phyloP scores from a whole-genome alignment of 2,329 filamentous ascomycete genomes.

The Epichloe brachyelytri region DNA sequence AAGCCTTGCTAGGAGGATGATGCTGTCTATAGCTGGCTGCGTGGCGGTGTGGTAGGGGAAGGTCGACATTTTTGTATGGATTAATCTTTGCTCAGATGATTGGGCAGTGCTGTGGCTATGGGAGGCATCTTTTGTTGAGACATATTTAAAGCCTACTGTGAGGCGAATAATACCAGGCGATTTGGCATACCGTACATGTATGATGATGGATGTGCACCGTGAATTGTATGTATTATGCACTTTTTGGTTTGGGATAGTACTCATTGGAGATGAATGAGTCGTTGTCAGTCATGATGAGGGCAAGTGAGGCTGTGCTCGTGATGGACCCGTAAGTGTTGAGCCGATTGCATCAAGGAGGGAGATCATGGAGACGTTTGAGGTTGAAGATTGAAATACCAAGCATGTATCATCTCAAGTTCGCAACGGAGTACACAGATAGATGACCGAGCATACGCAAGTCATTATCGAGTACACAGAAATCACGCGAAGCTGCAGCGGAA shows the following conservation, averaged over 20 bases:
- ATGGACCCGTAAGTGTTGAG: no score
- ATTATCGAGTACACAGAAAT: neutral
- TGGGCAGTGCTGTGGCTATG: neutral
- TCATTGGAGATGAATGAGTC: neutral
- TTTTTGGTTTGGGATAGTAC: neutral
- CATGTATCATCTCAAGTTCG: neutral
- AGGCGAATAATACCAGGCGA: neutral
- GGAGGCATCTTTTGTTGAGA: conserved; percentile 1
- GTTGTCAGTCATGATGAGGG: no score
- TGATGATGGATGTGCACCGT: neutral
- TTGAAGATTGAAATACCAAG: no score
- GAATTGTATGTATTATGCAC: neutral
- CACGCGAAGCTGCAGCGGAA: neutral
- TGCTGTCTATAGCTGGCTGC: neutral
- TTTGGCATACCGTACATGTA: neutral
- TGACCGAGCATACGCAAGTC: neutral
- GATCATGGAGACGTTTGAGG: no score
- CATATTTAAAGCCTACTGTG: neutral
- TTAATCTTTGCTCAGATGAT: conserved; percentile 8
- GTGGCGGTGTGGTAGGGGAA: neutral
- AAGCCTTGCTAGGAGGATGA: neutral
- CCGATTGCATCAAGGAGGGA: no score
- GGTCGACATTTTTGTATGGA: conserved; percentile 9
- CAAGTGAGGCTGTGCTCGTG: no score
- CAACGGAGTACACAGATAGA: neutral